Evolutionary conservation across 106 monocot species (phyloP), one percentile per base, ranked within the genome.

Genomic region (Ottelia alismoides): DNA sequence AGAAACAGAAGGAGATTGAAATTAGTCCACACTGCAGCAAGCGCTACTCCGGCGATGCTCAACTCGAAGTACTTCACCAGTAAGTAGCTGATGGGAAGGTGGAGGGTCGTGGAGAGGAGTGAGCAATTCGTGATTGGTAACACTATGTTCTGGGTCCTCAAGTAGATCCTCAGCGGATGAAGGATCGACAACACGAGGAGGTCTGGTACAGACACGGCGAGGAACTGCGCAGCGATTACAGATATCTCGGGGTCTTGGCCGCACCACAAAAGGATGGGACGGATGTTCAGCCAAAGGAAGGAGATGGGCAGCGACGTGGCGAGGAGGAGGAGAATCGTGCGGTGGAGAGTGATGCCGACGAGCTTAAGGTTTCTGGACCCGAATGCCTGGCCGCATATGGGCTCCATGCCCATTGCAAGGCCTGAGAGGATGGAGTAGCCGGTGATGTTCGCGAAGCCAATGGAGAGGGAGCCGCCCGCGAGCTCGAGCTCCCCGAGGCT

Each of bases 121-220:
- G 89, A 90, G 74, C 84, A 84, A 69, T 63, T 74, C 45, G 89
- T 83, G 47, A 90, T 60, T 0, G 89, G 89, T 7, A 84, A 28
- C 2, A 74, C 80, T 51, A 90, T 66, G 70, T 66, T 68, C 67
- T 90, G 89, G 0, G 74, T 60, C 1, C 89, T 59, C 9, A 90
- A 66, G 68, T 80, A 90, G 71, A 90, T 80, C 12, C 89, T 30
- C 10, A 90, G 53, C 12, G 89, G 89, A 45, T 90, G 77, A 47
- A 90, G 70, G 49, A 90, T 56, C 21, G 84, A 80, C 31, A 90
- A 74, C 58, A 90, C 28, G 63, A 80, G 7, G 60, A 90, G 83
- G 69, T 90, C 89, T 43, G 89, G 84, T 35, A 77, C 47, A 44
- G 89, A 74, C 61, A 60, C 70, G 31, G 63, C 25, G 64, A 77